phyloP scores from a whole-genome alignment of 768 basidiomycete genomes.

The Leccinum arenicola region DNA sequence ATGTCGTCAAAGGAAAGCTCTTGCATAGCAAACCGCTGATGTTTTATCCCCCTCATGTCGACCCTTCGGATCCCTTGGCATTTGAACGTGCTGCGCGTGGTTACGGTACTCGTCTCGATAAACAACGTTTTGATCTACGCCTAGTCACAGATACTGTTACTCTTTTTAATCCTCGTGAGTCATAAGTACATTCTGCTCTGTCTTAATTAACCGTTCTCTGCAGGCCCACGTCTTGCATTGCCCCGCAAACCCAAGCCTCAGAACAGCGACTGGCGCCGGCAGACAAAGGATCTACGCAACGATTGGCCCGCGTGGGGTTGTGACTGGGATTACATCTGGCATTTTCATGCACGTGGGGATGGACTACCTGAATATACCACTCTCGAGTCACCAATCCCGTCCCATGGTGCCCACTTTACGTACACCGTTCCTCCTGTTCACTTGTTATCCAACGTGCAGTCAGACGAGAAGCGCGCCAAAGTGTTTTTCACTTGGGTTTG shows the following conservation, averaged over 20 bases:
- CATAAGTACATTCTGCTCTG: too few species aligned
- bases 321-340: neutral
- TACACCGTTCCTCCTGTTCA: neutral
- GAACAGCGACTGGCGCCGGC: neutral
- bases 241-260: neutral
- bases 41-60: neutral
- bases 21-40: neutral
- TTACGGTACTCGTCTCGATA: neutral
- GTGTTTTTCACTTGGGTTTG: neutral
- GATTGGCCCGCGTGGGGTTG: neutral
- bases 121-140: neutral
- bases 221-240: neutral
- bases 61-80: neutral
- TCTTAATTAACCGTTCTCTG: neutral
- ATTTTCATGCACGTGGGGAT: neutral
- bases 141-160: neutral
- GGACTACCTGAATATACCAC: neutral
- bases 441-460: neutral
- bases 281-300: neutral
- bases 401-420: neutral
- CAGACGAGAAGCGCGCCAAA: neutral
- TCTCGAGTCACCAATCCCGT: neutral
- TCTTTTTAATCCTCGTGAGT: neutral
- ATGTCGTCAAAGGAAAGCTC: neutral
- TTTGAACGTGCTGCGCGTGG: neutral